A percentile compares a stretch with the other conserved stretches of the same genome.
Evolutionary conservation across 148 eudicot species (phyloP).

Genomic region (Dianthus caryophyllus): DNA sequence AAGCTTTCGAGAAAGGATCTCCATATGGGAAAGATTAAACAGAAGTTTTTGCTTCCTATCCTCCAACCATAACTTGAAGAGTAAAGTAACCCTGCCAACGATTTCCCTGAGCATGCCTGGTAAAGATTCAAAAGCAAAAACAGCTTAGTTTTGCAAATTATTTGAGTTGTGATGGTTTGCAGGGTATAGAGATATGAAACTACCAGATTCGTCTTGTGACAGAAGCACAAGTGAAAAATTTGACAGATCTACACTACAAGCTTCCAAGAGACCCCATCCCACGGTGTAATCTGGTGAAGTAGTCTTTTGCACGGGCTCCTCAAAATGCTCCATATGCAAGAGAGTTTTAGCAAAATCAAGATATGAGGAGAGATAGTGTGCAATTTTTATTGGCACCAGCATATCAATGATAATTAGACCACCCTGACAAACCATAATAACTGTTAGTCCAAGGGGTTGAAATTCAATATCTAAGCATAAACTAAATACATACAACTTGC

Average conservation of each 20-base stretch:
- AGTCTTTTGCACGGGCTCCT: slow-evolving; percentile 22
- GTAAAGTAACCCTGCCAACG: slow-evolving; percentile 45
- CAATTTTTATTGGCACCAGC: slow-evolving; percentile 37
- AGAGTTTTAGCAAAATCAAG: slow-evolving; percentile 36
- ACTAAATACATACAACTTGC: not conserved
- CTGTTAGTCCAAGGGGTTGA: slow-evolving; percentile 12
- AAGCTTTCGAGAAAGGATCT: slow-evolving; percentile 54
- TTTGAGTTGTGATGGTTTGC: slow-evolving; percentile 3
- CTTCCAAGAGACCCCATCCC: slow-evolving; percentile 43
- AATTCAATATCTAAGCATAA: not conserved
- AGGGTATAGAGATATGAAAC: not conserved
- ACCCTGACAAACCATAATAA: slow-evolving; percentile 58
- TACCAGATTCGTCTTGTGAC: slow-evolving; percentile 65
- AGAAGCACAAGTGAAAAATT: slow-evolving; percentile 55
- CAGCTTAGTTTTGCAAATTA: not conserved
- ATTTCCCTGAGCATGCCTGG: slow-evolving; percentile 71
- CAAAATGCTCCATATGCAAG: slow-evolving; percentile 18
- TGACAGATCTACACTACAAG: slow-evolving; percentile 44
- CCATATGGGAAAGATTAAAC: slow-evolving; percentile 44
- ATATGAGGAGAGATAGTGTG: slow-evolving; percentile 44
- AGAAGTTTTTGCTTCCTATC: slow-evolving; percentile 43
- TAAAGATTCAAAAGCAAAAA: slow-evolving; percentile 17
- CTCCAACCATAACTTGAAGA: slow-evolving; percentile 34
- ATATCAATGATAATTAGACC: slow-evolving; percentile 58
- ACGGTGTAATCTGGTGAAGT: slow-evolving; percentile 21